Base-by-base conservation (phyloP, 2,329 filamentous ascomycete genomes). In the Madurella mycetomatis region DNA sequence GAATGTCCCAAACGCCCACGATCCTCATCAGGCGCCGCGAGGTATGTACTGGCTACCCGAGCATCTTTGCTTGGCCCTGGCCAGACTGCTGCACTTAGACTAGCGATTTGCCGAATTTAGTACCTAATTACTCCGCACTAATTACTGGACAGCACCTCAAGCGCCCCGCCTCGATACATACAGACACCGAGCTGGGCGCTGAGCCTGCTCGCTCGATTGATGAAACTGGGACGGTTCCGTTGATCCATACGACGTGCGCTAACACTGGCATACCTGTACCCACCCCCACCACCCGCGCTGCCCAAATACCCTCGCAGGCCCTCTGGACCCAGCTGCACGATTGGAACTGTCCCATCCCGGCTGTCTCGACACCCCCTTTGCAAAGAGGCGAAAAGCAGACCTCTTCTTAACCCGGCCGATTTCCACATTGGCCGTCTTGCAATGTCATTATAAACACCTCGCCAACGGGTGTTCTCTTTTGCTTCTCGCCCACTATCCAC, bases 251-350 rank as follows among this genome's bases (percentile, higher is more conserved):
- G 32, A 42, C 31, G 12, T 50, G 49, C 58, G 39, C 53, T 50
- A 53, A 44, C 45, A 47, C 17, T 41, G 32, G 13, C 17, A 51
- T 15, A 19, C 32, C 39, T 13, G 46, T 15, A 19, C 32, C 39
- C 44, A 47, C 44, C 31, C 58, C 42, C 51, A 47, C 55, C 50
- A 43, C 44, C 45, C 50, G 39, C 31, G 55, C 54, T 54, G 50
- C 54, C 51, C 58, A 55, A 59, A 62, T 61, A 55, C 51, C 61
- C 61, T 59, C 55, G 49, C 49, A 39, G 53, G 47, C 54, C 57
- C 60, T 56, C 54, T 55, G 40, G n/a, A 53, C 51, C 18, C 43
- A 55, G 44, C 41, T 47, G 46, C 51, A 43, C 41, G 7, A 25
- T 25, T 25, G 25, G 25, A 49, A 18, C 39, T 15, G 39, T 30